Percentiles rank a stretch among this genome's conserved stretches.
Conservation (phyloP, 345 rosid genomes). For the Salix koriyanagi region DNA sequence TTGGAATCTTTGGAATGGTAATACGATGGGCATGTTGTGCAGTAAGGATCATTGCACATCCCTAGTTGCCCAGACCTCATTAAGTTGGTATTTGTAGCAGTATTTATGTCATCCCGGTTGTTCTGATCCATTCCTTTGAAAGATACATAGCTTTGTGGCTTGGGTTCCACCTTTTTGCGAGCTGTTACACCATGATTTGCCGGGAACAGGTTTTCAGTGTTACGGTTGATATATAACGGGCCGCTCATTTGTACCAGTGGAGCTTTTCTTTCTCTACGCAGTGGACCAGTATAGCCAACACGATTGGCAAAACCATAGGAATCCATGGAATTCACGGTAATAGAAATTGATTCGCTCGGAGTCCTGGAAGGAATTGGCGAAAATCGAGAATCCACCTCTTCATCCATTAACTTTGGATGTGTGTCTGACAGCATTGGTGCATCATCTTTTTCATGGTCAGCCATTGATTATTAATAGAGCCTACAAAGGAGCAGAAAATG, state of each 20-base stretch:
- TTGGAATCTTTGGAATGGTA: constrained; percentile 47
- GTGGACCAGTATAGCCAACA: constrained; percentile 78
- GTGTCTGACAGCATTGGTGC: constrained; percentile 55
- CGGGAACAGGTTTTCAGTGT: constrained; percentile 26
- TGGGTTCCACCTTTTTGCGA: constrained; percentile 24
- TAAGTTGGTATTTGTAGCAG: constrained; percentile 60
- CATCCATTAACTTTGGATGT: constrained; percentile 25
- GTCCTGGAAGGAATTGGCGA: constrained; percentile 38
- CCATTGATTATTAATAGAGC: constrained; percentile 36
- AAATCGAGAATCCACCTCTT: constrained; percentile 30
- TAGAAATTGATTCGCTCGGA: constrained; percentile 61
- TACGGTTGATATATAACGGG: constrained; percentile 44
- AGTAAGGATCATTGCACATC: constrained; percentile 85
- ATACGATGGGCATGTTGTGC: constrained; percentile 78
- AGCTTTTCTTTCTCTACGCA: constrained; percentile 56
- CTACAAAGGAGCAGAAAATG: constrained; percentile 14
- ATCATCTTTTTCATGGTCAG: constrained; percentile 51
- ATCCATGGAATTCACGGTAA: constrained; percentile 42
- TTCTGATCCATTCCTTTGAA: constrained; percentile 36
- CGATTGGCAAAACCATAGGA: constrained; percentile 40
- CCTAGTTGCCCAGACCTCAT: constrained; percentile 81
- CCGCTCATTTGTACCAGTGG: constrained; percentile 65
- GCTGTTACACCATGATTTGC: constrained; percentile 24
- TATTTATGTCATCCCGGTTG: constrained; percentile 37
- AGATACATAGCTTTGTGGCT: constrained; percentile 33